Evolutionary conservation across 1,139 yeast species (phyloP), one percentile per base, ranked within the genome.

Genomic region (Hyphopichia fennica): DNA sequence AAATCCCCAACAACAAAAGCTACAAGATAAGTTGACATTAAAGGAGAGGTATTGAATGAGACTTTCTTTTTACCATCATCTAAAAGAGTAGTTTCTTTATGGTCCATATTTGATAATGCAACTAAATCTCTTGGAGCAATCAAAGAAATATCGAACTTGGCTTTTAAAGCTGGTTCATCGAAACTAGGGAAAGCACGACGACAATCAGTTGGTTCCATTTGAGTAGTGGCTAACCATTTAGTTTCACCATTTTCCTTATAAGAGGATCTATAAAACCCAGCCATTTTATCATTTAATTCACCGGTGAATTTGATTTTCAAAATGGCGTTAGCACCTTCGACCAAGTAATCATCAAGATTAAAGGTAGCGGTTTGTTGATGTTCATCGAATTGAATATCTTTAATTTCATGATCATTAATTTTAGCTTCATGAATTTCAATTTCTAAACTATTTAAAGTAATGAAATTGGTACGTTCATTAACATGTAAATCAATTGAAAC

Each of bases 101-200:
- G 80, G 53, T 88, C 90, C 95, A 87, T 87, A 63, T 89, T 89
- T 39, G 93, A 82, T 54, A 89, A 74, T 41, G 84, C 87, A 38
- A 84, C 84, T 62, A 81, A 73, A 29, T 75, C 64, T 45, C 73
- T 69, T 41, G 79, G 77, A 34, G 88, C 79, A 41, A 83, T 73
- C 50, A 89, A 71, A 23, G 81, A 67, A 44, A 89, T 74, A 45
- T 82, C 82, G 58, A 87, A 89, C 37, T 84, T 77, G 13, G 96
- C 93, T 69, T 89, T 89, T 46, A 83, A 75, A 41, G 83, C 80
- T 11, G 96, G 96, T 62, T 89, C 96, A 63, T 89, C 96, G 53
- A 84, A 82, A 60, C 93, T 87, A 17, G 96, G 96, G 72, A 89
- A 88, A 3, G 96, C 96, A 52, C 91, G 77, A 56, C 96, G 80